Evolutionary conservation across 2,329 filamentous ascomycete species (phyloP).

Genomic region (Neocucurbitaria cava): DNA sequence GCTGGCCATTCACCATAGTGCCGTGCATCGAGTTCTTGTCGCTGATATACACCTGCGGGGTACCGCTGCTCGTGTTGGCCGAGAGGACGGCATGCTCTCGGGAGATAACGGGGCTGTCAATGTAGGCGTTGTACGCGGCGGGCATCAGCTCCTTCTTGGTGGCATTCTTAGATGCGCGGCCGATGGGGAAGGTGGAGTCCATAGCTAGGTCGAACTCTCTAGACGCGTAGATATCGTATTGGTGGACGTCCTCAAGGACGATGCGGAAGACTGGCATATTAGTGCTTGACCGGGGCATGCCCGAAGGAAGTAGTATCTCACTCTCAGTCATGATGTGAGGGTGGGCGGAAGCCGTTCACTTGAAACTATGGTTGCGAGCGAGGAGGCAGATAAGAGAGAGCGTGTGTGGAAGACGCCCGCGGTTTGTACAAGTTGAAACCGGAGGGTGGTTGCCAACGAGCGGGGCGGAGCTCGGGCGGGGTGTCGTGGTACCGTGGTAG

Average conservation of each 20-base stretch:
- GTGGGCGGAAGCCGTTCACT: too few species aligned
- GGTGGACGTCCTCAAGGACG: constrained; percentile 41
- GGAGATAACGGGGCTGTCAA: constrained; percentile 76
- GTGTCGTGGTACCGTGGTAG: constrained; percentile 2
- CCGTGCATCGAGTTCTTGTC: constrained; percentile 69
- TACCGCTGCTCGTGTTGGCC: constrained; percentile 19
- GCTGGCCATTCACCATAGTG: constrained; percentile 60
- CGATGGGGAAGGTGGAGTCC: constrained; percentile 44
- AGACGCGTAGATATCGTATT: constrained; percentile 49
- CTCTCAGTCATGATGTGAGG: constrained; percentile 22
- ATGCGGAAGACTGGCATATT: constrained; percentile 35
- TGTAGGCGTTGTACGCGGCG: constrained; percentile 66
- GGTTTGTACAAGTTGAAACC: constrained; percentile 1
- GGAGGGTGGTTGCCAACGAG: constrained; percentile 6
- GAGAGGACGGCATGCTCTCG: constrained; percentile 66
- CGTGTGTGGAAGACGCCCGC: background rate
- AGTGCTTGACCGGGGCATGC: constrained; percentile 13
- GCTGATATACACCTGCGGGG: constrained; percentile 54
- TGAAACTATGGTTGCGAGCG: background rate
- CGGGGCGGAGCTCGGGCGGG: constrained; percentile 8
- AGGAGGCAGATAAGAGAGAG: background rate
- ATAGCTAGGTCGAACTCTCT: constrained; percentile 41
- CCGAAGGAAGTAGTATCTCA: constrained; percentile 9
- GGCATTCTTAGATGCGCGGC: constrained; percentile 52
- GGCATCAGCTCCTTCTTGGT: constrained; percentile 51